Base-by-base conservation (phyloP, 768 basidiomycete species). In the Gautieria morchelliformis region DNA sequence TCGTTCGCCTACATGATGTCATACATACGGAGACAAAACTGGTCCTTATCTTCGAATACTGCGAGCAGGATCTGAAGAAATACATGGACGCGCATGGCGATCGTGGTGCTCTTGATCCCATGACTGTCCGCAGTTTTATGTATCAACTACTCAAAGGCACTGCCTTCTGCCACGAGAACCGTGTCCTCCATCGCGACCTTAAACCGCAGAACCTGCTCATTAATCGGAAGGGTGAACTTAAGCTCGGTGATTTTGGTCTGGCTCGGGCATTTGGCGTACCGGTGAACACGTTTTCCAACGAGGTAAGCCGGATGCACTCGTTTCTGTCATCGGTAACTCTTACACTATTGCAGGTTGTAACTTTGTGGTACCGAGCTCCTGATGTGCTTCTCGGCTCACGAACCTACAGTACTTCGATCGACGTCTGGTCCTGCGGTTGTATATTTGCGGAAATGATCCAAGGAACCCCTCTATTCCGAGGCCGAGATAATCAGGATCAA, bases 361-460 rank as follows among this genome's bases (percentile, higher is more conserved):
- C 96, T 30, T 72, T 98, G 14, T 99, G 96, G 96, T 99, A 99
- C 69, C 86, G 96, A 54, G 94, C 96, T 1, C 96, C 96, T 0
- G 96, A 99, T 67, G 96, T 99, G 44, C 81, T 99, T 24, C 82
- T 99, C 61, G 96, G 96, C 52, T 95, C 93, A 20, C 80, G 96
- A 59, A 98, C 95, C 19, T 99, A 99, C 69, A 94, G 87, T 73
- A 98, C 96, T 3, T 93, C 90, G 32, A 98, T 99, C 64, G 96
- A 99, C 69, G 89, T 98, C 51, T 99, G 96, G 96, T 93, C 91
- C 14, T 95, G 93, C 58, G 96, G 96, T 10, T 98, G 96, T 69
- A 99, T 99, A 67, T 96, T 99, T 68, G 95, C 96, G 19, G 96
- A 99, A 72, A 98, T 99, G 95, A 98, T 99, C 59, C 86, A 90